A percentile compares a stretch with the other conserved stretches of the same genome.
Evolutionary conservation across 2,329 filamentous ascomycete species (phyloP).

Genomic region (Aquanectria penicillioides): DNA sequence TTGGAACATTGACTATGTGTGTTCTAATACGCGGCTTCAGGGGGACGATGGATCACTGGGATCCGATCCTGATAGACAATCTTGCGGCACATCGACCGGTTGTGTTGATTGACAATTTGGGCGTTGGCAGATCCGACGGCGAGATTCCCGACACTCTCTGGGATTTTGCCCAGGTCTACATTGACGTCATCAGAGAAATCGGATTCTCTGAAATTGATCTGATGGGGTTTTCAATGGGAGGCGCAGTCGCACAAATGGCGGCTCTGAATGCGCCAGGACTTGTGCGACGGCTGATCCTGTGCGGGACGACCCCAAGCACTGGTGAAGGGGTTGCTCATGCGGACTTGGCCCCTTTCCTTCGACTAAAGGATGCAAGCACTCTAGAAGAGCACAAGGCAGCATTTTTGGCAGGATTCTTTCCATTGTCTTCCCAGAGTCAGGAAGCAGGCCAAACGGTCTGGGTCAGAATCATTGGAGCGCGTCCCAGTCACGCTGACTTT

Average conservation of each 20-base stretch:
- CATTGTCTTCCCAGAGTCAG: slow-evolving; percentile 42
- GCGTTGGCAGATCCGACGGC: slow-evolving; percentile 57
- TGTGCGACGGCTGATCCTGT: slow-evolving; percentile 54
- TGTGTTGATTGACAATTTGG: slow-evolving; percentile 59
- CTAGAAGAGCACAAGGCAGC: slow-evolving; percentile 46
- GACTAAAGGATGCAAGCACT: slow-evolving; percentile 44
- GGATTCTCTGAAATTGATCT: slow-evolving; percentile 54
- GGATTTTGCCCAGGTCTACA: slow-evolving; percentile 47
- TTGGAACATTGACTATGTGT: neutral
- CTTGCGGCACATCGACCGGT: slow-evolving; percentile 54
- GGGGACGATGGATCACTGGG: slow-evolving; percentile 53
- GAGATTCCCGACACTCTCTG: slow-evolving; percentile 47
- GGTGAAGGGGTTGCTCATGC: slow-evolving; percentile 47
- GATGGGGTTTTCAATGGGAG: slow-evolving; percentile 62
- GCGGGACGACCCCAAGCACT: slow-evolving; percentile 54
- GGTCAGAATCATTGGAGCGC: slow-evolving; percentile 46
- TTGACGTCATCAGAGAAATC: slow-evolving; percentile 49
- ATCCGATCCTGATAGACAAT: slow-evolving; percentile 56
- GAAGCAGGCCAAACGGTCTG: slow-evolving; percentile 46
- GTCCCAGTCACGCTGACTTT: slow-evolving; percentile 38
- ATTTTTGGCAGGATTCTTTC: slow-evolving; percentile 49
- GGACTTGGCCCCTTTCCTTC: slow-evolving; percentile 45
- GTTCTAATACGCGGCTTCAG: slow-evolving; percentile 26
- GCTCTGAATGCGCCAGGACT: slow-evolving; percentile 51
- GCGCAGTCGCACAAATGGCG: slow-evolving; percentile 56